Evolutionary conservation across 2,329 filamentous ascomycete species (phyloP).

Genomic region (Tricladium varicosporioides): DNA sequence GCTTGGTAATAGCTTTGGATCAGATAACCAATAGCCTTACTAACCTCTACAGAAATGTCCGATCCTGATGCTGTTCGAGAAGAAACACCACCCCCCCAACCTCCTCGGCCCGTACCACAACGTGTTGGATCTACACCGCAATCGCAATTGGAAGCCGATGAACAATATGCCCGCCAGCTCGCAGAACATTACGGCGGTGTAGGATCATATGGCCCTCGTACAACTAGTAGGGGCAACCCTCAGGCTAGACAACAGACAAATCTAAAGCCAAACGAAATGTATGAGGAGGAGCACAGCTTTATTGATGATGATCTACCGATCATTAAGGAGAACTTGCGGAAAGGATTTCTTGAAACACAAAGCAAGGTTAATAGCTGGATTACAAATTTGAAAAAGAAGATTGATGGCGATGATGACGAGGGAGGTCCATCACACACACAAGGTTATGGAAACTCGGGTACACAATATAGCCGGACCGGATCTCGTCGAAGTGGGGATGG

Average conservation of each 20-base stretch:
- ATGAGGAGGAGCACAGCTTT: conserved; percentile 77
- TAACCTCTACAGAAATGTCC: conserved; percentile 61
- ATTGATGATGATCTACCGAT: conserved; percentile 93
- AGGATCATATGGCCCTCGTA: conserved; percentile 56
- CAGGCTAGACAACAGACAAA: conserved; percentile 50
- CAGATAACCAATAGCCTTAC: background rate
- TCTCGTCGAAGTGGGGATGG: conserved; percentile 60
- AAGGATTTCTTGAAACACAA: conserved; percentile 94
- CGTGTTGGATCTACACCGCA: conserved; percentile 54
- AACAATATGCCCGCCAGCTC: conserved; percentile 86
- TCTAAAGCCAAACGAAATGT: conserved; percentile 48
- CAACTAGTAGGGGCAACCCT: conserved; percentile 30
- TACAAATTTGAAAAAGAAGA: conserved; percentile 83
- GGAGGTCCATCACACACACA: conserved; percentile 26
- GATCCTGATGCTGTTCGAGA: conserved; percentile 69
- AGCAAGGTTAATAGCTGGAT: conserved; percentile 93
- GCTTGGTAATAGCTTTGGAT: conserved; percentile 54
- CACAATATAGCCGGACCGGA: conserved; percentile 21
- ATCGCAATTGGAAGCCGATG: conserved; percentile 85
- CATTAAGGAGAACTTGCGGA: conserved; percentile 88
- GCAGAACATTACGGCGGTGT: conserved; percentile 77
- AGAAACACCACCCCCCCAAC: conserved; percentile 67
- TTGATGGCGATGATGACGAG: conserved; percentile 80
- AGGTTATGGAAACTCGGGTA: conserved; percentile 35
- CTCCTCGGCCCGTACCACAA: conserved; percentile 68